Conservation (phyloP, 345 rosid genomes). For the Cochlearia excelsa region DNA sequence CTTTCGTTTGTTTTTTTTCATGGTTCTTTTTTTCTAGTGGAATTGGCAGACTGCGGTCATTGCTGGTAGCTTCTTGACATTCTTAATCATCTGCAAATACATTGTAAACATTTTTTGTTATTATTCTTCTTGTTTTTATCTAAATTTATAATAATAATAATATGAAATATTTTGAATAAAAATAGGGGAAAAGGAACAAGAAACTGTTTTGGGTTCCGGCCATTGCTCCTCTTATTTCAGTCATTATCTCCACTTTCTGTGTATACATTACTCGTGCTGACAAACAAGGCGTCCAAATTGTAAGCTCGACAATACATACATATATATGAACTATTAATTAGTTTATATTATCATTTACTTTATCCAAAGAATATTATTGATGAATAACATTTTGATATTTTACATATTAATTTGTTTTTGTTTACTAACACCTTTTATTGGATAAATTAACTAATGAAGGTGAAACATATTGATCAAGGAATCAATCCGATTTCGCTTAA, state of each 20-base stretch:
- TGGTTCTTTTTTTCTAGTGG: conserved; percentile 58
- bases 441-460: conserved; percentile 43
- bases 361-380: no score
- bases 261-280: conserved; percentile 86
- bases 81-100: conserved; percentile 65
- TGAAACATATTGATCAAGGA: conserved; percentile 73
- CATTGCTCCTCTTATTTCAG: conserved; percentile 80
- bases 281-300: conserved; percentile 79
- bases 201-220: conserved; percentile 91
- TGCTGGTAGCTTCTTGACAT: conserved; percentile 63
- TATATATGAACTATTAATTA: neutral
- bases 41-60: conserved; percentile 88
- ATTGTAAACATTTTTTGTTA: conserved; percentile 45
- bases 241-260: conserved; percentile 69
- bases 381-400: neutral
- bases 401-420: neutral
- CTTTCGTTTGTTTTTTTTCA: neutral
- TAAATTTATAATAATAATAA: neutral
- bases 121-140: no score
- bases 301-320: conserved; percentile 33
- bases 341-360: neutral
- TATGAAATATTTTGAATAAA: no score
- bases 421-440: no score
- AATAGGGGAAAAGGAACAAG: conserved; percentile 77
- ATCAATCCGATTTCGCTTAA: conserved; percentile 75